Evolutionary conservation across 495 filamentous ascomycete species (phyloP).

Genomic region (Hyaloscypha bicolor): DNA sequence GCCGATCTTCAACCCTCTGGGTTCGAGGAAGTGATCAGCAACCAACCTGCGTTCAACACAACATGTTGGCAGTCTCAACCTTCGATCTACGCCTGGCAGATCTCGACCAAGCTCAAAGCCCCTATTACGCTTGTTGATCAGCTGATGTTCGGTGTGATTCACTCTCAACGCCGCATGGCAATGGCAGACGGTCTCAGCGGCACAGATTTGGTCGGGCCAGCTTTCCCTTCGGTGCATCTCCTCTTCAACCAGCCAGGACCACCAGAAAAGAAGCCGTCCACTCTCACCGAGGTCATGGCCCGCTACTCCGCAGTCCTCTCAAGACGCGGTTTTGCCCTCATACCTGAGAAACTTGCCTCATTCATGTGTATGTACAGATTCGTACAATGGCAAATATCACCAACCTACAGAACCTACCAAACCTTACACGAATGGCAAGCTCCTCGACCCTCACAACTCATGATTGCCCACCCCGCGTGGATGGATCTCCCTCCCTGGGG

Average conservation of each 20-base stretch:
- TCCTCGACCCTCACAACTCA: constrained; percentile 31
- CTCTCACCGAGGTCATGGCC: constrained; percentile 29
- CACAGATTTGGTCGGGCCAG: constrained; percentile 23
- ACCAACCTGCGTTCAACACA: constrained; percentile 12
- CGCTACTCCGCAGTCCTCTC: constrained; percentile 28
- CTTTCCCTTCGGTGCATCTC: constrained; percentile 30
- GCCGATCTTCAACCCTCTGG: constrained; percentile 26
- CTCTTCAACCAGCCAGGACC: constrained; percentile 28
- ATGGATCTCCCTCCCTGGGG: constrained; percentile 38
- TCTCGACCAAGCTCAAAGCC: constrained; percentile 31
- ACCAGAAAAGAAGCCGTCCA: constrained; percentile 21
- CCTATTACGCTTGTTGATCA: constrained; percentile 30
- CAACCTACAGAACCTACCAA: constrained; percentile 31
- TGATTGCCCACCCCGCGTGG: constrained; percentile 36
- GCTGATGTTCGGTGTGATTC: constrained; percentile 30
- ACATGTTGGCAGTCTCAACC: constrained; percentile 33
- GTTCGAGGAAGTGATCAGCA: constrained; percentile 24
- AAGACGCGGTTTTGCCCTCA: constrained; percentile 28
- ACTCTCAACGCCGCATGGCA: constrained; percentile 31
- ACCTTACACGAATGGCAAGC: constrained; percentile 33
- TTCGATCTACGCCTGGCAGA: constrained; percentile 31
- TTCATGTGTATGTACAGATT: constrained; percentile 37
- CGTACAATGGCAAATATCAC: constrained; percentile 37
- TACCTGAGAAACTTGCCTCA: constrained; percentile 30
- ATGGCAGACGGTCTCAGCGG: constrained; percentile 18